These are phyloP conservation scores for Berberis thunbergii DNA, from an alignment of 164 flowering plant species.

Conservation along the genomic window DNA sequence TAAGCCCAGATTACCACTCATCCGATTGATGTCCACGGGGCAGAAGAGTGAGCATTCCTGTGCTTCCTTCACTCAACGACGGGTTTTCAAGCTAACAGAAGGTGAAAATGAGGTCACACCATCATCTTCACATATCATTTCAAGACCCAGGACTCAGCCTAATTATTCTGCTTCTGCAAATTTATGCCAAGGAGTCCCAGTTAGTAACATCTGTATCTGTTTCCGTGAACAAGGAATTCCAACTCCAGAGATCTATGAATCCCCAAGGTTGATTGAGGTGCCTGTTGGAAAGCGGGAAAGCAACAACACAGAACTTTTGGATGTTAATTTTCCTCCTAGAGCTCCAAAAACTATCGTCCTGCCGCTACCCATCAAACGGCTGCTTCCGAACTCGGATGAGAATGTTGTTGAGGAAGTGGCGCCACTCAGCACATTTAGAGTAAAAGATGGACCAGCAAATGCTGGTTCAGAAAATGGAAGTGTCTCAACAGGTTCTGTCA, in stretches of 20 bases:
- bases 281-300: conserved; percentile 40
- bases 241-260: conserved; percentile 84
- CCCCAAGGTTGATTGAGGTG: conserved; percentile 56
- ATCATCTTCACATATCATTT: conserved; percentile 42
- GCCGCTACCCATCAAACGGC: conserved; percentile 22
- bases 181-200: conserved; percentile 26
- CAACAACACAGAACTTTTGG: conserved; percentile 57
- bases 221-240: conserved; percentile 74
- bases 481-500: conserved; percentile 49
- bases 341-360: conserved; percentile 23
- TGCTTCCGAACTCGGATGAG: conserved; percentile 28
- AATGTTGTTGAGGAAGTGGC: conserved; percentile 25
- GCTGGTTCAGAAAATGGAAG: conserved; percentile 28
- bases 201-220: conserved; percentile 16
- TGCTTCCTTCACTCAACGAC: conserved; percentile 71
- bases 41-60: conserved; percentile 85
- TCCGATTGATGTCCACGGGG: conserved; percentile 77
- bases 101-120: conserved; percentile 43
- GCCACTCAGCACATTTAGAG: conserved; percentile 10
- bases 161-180: conserved; percentile 28
- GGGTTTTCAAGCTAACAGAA: conserved; percentile 69
- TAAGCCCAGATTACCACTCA: conserved; percentile 80
- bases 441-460: conserved; percentile 16
- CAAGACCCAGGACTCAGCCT: conserved; percentile 34
- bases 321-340: conserved; percentile 83